These are phyloP conservation scores for Triticum dicoccoides DNA, from an alignment of 176 grass and related monocot genomes.

Conservation along the genomic window DNA sequence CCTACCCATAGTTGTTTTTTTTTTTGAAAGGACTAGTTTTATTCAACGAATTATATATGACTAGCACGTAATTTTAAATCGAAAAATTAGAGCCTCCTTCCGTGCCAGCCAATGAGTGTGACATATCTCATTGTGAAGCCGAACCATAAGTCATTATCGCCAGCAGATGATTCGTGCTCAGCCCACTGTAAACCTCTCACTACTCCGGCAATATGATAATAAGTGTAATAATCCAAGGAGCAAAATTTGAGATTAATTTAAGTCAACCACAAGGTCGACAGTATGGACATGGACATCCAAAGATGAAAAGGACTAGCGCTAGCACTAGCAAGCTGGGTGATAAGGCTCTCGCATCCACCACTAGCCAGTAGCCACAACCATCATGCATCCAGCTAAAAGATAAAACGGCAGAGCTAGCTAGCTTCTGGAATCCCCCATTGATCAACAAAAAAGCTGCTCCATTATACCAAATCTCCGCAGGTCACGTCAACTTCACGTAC, in stretches of 20 bases:
- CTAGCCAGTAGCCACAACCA: background rate
- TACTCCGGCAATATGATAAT: background rate
- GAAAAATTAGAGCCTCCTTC: background rate
- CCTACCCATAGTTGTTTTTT: no score
- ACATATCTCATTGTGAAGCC: background rate
- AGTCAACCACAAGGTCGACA: conserved; percentile 22
- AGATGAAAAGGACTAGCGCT: conserved; percentile 27
- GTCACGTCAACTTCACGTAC: background rate
- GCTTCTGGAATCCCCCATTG: background rate
- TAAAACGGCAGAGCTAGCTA: conserved; percentile 19
- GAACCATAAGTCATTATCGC: background rate
- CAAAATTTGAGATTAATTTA: background rate
- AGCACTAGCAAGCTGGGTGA: background rate
- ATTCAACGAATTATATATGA: background rate
- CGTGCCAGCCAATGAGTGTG: background rate
- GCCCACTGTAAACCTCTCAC: background rate
- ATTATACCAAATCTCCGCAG: background rate
- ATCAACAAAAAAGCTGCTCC: background rate
- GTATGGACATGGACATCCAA: background rate
- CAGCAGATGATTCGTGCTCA: background rate
- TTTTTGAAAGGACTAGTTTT: background rate
- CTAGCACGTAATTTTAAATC: background rate
- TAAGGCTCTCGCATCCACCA: conserved; percentile 13
- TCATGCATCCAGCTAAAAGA: background rate
- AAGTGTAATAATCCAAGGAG: background rate